These are phyloP conservation scores for Excoecaria cochinchinensis DNA, from an alignment of 345 rosid species.

Conservation along the genomic window DNA sequence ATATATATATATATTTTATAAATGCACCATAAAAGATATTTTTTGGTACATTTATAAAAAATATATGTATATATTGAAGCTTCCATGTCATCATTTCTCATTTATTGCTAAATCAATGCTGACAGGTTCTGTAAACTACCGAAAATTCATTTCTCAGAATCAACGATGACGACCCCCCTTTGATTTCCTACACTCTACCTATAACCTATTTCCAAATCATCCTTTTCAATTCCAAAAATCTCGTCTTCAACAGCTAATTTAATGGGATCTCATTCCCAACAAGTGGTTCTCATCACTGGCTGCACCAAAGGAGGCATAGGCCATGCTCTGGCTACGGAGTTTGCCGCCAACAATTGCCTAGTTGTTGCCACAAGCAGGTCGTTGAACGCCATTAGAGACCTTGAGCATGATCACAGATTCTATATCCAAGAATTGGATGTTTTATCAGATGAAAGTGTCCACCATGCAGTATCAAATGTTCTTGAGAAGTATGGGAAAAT, in stretches of 20 bases:
- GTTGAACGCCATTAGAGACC: slow-evolving; percentile 56
- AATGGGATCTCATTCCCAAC: slow-evolving; percentile 39
- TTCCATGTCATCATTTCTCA: too few species aligned
- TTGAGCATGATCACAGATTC: slow-evolving; percentile 63
- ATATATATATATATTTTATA: too few species aligned
- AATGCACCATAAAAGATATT: too few species aligned
- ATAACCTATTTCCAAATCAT: slow-evolving; percentile 4
- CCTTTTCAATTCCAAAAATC: background rate
- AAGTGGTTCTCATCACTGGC: slow-evolving; percentile 78
- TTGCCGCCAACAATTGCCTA: slow-evolving; percentile 52
- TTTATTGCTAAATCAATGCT: too few species aligned
- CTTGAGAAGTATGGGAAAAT: slow-evolving; percentile 59
- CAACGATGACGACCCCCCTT: background rate
- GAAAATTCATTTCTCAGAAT: background rate
- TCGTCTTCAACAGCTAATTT: background rate
- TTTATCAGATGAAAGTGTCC: slow-evolving; percentile 59
- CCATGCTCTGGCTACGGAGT: slow-evolving; percentile 75
- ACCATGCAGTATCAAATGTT: slow-evolving; percentile 41
- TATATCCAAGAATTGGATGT: slow-evolving; percentile 72
- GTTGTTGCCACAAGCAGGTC: slow-evolving; percentile 82
- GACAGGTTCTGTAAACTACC: too few species aligned
- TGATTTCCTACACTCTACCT: background rate
- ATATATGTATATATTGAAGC: too few species aligned
- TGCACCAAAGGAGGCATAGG: slow-evolving; percentile 87
- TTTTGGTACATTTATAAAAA: too few species aligned